Evolutionary conservation across 805 yeast species (phyloP).

Genomic region (Suhomyces pyralidae): DNA sequence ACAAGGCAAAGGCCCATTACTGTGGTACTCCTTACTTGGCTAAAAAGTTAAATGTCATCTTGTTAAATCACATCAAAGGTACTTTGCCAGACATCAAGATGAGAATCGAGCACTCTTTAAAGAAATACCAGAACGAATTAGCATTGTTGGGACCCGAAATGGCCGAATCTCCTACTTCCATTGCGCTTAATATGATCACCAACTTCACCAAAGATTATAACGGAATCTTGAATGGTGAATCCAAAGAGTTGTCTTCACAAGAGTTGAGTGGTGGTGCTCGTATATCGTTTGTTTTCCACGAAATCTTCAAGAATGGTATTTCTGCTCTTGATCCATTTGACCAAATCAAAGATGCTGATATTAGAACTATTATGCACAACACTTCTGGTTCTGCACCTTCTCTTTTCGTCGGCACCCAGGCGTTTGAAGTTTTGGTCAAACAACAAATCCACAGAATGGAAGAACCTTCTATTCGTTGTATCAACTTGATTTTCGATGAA

Average conservation of each 20-base stretch:
- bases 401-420: constrained; percentile 93
- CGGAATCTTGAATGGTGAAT: constrained; percentile 88
- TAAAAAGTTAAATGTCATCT: constrained; percentile 80
- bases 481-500: constrained; percentile 89
- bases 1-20: constrained; percentile 87
- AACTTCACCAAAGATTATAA: constrained; percentile 89
- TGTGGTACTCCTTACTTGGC: constrained; percentile 99
- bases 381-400: constrained; percentile 96
- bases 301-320: constrained; percentile 89
- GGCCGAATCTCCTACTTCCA: constrained; percentile 83
- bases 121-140: constrained; percentile 78
- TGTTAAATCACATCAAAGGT: constrained; percentile 73
- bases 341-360: constrained; percentile 91
- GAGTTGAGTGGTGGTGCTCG: constrained; percentile 98
- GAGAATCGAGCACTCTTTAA: constrained; percentile 58
- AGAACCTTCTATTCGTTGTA: constrained; percentile 88
- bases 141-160: constrained; percentile 78
- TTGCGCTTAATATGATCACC: constrained; percentile 87
- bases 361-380: constrained; percentile 94
- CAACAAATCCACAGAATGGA: constrained; percentile 76
- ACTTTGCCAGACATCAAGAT: constrained; percentile 83
- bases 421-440: constrained; percentile 71
- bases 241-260: constrained; percentile 79
- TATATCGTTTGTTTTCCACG: constrained; percentile 94
- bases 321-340: constrained; percentile 93